Evolutionary conservation across 345 rosid species (phyloP), one percentile per base, ranked within the genome.

Genomic region (Citropsis articulata): DNA sequence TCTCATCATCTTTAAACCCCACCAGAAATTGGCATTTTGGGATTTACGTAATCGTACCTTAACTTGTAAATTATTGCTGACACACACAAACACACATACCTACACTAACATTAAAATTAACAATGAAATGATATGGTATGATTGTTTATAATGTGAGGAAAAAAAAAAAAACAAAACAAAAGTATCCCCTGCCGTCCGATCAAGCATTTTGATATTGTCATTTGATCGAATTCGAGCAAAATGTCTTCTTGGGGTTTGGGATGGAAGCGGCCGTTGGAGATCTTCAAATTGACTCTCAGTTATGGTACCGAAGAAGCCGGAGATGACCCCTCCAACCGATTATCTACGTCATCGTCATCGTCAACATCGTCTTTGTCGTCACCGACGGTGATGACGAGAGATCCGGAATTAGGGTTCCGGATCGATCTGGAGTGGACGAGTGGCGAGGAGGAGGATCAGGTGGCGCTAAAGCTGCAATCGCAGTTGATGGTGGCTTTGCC

Each of bases 191-290:
- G 71, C 78, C 79, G 50, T 57, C 83, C 31, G 82, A 85, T 83
- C 88, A 55, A 48, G 25, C 33, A 22, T 66, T 53, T 35, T 78
- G 67, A 12, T 66, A 61, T 59, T 19, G 57, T 53, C 57, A 40
- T 69, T 63, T 45, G 7, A 68, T 55, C 27, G 28, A 27, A 14
- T 55, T 66, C 59, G 63, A 40, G 75, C 66, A 68, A 85, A 87
- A 96, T 96, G 99, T 96, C 98, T 60, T 95, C 98, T 64, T 95
- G 99, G 99, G 98, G 97, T 63, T 80, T 95, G 73, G 98, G 99
- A 50, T 96, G 99, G 99, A 94, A 94, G 83, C 85, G 99, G 73
- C 86, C 98, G 6, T 88, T 90, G 81, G 98, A 96, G 86, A 81
- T 80, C 83, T 93, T 94, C 88, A 96, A 90, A 42, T 76, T 96